Evolutionary conservation across 2,329 filamentous ascomycete genomes (phyloP).

Genomic region (Pseudocercospora musae): DNA sequence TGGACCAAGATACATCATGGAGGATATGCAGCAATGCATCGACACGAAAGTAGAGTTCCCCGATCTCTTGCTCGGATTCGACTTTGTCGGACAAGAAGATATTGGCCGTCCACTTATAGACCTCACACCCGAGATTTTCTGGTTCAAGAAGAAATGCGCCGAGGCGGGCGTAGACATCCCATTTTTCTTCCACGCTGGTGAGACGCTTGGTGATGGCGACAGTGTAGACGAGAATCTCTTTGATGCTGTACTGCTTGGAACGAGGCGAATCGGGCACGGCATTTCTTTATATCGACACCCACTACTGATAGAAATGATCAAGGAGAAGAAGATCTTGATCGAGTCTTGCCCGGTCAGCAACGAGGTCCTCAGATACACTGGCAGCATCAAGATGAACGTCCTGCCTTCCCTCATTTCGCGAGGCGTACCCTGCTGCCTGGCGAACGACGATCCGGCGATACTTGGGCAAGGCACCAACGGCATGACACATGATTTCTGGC

Average conservation of each 20-base stretch:
- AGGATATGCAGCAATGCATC: constrained; percentile 83
- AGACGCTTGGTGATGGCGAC: constrained; percentile 76
- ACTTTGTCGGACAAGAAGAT: constrained; percentile 87
- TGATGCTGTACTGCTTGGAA: constrained; percentile 82
- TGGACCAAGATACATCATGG: constrained; percentile 63
- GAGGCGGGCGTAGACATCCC: constrained; percentile 77
- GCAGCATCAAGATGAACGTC: constrained; percentile 72
- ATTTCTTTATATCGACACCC: constrained; percentile 91
- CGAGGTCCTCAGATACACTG: constrained; percentile 76
- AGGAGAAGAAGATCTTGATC: constrained; percentile 80
- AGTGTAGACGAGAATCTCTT: constrained; percentile 80
- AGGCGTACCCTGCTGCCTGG: constrained; percentile 78
- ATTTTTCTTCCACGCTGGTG: constrained; percentile 94
- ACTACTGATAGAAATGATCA: constrained; percentile 80
- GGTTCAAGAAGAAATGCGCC: constrained; percentile 84
- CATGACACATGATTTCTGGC: constrained; percentile 92
- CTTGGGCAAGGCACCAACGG: constrained; percentile 78
- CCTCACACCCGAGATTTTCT: constrained; percentile 80
- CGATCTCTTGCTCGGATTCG: constrained; percentile 78
- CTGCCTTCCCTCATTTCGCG: constrained; percentile 80
- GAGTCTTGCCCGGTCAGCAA: constrained; percentile 92
- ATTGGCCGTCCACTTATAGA: constrained; percentile 70
- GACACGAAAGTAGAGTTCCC: constrained; percentile 75
- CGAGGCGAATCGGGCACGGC: constrained; percentile 83
- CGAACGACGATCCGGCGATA: constrained; percentile 88